phyloP scores from a whole-genome alignment of 129 eudicot genomes.

The Solidago caesia region DNA sequence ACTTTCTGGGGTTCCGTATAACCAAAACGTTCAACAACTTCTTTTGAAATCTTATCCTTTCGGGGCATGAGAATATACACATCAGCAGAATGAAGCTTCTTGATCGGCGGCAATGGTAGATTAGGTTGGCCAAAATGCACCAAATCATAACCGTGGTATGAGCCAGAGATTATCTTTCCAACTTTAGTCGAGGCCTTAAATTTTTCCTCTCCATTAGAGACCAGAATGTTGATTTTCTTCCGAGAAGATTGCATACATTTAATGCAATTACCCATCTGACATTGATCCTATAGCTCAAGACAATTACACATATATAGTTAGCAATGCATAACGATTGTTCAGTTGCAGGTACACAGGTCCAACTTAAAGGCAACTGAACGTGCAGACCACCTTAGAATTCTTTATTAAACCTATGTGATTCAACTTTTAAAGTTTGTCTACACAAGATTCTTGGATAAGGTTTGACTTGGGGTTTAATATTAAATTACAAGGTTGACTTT shows the following conservation, averaged over 20 bases:
- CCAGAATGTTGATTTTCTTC: slow-evolving; percentile 27
- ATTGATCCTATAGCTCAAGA: slow-evolving; percentile 1
- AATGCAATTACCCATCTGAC: slow-evolving; percentile 38
- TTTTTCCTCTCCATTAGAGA: slow-evolving; percentile 28
- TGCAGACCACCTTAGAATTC: slow-evolving; percentile 28
- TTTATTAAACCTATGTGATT: slow-evolving; percentile 7
- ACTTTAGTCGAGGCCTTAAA: slow-evolving; percentile 23
- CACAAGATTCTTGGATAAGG: slow-evolving; percentile 9
- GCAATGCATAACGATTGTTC: neutral
- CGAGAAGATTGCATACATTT: slow-evolving; percentile 24
- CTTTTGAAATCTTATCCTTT: slow-evolving; percentile 1
- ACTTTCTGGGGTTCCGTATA: slow-evolving; percentile 29
- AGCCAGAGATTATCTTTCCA: slow-evolving; percentile 20
- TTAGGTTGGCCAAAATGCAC: slow-evolving; percentile 16
- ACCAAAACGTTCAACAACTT: slow-evolving; percentile 10
- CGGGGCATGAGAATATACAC: slow-evolving; percentile 17
- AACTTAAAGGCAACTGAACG: slow-evolving; percentile 28
- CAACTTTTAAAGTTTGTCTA: slow-evolving; percentile 11
- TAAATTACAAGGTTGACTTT: slow-evolving; percentile 22
- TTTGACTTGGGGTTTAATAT: slow-evolving; percentile 22
- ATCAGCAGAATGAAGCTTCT: slow-evolving; percentile 18
- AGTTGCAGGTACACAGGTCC: slow-evolving; percentile 13
- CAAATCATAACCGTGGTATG: slow-evolving; percentile 14
- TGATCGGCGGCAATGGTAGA: slow-evolving; percentile 14
- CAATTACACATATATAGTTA: neutral